Evolutionary conservation across 805 yeast genomes (phyloP).

Genomic region (Maudiozyma saulgeensis): DNA sequence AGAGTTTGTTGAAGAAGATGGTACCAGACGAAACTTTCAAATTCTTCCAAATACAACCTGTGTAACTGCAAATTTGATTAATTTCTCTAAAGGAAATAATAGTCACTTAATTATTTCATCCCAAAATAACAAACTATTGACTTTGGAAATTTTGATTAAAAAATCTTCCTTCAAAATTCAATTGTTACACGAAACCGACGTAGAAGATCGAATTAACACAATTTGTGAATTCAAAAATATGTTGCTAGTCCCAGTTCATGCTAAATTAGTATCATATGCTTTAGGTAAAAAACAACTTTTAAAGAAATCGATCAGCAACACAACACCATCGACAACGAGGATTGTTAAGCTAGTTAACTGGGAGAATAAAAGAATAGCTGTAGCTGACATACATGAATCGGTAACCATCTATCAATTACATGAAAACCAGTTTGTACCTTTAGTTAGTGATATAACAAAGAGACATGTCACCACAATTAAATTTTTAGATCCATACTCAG

Average conservation of each 20-base stretch:
- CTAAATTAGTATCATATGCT: conserved; percentile 50
- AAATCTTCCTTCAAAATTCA: conserved; percentile 28
- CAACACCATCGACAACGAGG: conserved; percentile 35
- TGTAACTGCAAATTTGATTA: conserved; percentile 14
- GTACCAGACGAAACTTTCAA: neutral
- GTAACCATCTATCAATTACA: conserved; percentile 49
- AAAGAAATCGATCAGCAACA: conserved; percentile 45
- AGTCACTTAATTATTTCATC: conserved; percentile 41
- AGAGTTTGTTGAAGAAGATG: neutral
- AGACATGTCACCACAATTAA: conserved; percentile 55
- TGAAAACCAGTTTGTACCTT: conserved; percentile 41
- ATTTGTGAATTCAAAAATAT: conserved; percentile 49
- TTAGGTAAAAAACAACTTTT: conserved; percentile 74
- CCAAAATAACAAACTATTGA: conserved; percentile 10
- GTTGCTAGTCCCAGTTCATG: conserved; percentile 49
- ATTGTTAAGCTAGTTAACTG: conserved; percentile 44
- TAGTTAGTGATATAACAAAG: conserved; percentile 61
- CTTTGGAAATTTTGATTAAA: conserved; percentile 9
- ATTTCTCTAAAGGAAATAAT: conserved; percentile 17
- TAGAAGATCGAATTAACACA: conserved; percentile 40
- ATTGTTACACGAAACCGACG: conserved; percentile 50
- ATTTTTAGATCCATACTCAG: conserved; percentile 64
- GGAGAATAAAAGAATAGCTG: conserved; percentile 49
- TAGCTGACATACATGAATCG: conserved; percentile 67
- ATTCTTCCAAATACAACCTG: conserved; percentile 6